Percentiles rank a stretch among this genome's conserved stretches.
These are phyloP conservation scores for Dendrocalamus sinicus DNA, from an alignment of 176 grass and related monocot species.

Conservation along the genomic window DNA sequence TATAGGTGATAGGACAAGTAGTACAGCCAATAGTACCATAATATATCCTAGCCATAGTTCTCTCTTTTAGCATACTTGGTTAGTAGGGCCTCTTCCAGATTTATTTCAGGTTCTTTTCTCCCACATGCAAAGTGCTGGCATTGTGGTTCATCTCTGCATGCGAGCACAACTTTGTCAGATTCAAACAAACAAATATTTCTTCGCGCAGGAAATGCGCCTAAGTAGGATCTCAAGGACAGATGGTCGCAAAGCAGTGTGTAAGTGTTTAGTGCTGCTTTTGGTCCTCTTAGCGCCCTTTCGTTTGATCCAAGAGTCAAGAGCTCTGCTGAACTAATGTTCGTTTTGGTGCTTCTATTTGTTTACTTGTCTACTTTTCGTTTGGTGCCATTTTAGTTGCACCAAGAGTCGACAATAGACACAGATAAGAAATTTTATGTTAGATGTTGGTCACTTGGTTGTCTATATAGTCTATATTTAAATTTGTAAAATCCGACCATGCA, in stretches of 20 bases:
- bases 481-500: background rate
- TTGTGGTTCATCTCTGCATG: conserved; percentile 30
- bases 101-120: conserved; percentile 41
- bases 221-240: conserved; percentile 20
- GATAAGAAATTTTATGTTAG: background rate
- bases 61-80: conserved; percentile 29
- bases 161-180: conserved; percentile 24
- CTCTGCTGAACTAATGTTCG: conserved; percentile 4
- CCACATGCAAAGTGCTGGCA: conserved; percentile 28
- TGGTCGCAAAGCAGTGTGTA: conserved; percentile 1
- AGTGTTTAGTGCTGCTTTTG: conserved; percentile 43
- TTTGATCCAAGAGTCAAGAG: conserved; percentile 44
- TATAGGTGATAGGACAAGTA: background rate
- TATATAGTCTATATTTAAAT: conserved; percentile 18
- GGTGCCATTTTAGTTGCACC: conserved; percentile 24
- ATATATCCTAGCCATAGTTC: conserved; percentile 7
- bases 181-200: conserved; percentile 15
- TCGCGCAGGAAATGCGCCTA: conserved; percentile 8
- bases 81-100: conserved; percentile 24
- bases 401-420: background rate
- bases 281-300: conserved; percentile 17
- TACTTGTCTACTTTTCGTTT: conserved; percentile 28
- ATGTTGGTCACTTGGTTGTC: background rate
- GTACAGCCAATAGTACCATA: background rate
- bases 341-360: conserved; percentile 25